Base-by-base conservation (phyloP, 106 monocot genomes). In the Allium sativum region DNA sequence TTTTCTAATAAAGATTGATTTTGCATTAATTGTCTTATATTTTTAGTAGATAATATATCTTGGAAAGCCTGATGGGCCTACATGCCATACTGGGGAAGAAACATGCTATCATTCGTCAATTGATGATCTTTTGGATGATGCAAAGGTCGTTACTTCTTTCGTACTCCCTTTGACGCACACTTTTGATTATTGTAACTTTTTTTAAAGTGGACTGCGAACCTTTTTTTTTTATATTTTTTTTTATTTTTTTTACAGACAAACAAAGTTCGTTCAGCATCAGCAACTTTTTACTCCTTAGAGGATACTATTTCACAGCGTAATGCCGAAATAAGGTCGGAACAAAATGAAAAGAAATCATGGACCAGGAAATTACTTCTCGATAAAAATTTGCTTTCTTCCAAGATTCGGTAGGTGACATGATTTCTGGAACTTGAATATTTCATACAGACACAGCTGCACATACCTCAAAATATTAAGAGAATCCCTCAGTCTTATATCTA, bases 41-140 rank as follows among this genome's bases (percentile, higher is more conserved):
- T 46, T 21, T 18, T 68, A 8, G 17, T 69, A 96, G 96, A 82
- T 96, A 56, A 82, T 98, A 76, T 98, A 91, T 68, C 80, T 91
- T 71, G 91, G 96, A 45, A 84, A 84, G 64, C 95, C 91, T 52
- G 91, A 87, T 80, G 96, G 96, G 2, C 96, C 96, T 18, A 85
- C 87, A 43, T 96, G 96, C 65, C 96, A 98, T 61, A 98, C 96
- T 19, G 87, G 91, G 45, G 66, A 87, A 53, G 84, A 91, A 61
- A 88, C 96, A 48, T 98, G 91, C 59, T 98, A 91, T 54, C 91
- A 82, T 70, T 63, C 79, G 46, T 98, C 96, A 3, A 59, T 88
- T 53, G 62, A 68, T 58, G 84, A 91, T 80, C 47, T 74, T 55
- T 68, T 90, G 64, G 78, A 70, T 77, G 82, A 61, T 14, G 52